phyloP scores from a whole-genome alignment of 345 rosid species.

The Passiflora organensis region DNA sequence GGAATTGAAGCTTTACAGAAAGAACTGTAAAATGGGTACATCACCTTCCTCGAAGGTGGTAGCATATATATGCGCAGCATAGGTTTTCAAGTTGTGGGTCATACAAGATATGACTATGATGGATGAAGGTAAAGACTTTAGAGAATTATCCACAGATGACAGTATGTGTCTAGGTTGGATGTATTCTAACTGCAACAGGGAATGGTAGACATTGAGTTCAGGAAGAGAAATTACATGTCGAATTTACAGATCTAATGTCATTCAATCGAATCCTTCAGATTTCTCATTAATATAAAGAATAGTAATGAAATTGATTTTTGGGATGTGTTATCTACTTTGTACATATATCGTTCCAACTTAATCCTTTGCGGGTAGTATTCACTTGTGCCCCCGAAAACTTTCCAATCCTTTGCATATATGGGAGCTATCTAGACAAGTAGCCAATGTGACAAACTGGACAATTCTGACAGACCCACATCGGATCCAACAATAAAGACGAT shows the following conservation, averaged over 20 bases:
- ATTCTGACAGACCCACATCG: neutral
- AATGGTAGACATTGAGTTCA: neutral
- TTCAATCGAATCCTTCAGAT: too few relatives aligned
- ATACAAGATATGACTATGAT: neutral
- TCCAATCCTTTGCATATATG: neutral
- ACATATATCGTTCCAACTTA: neutral
- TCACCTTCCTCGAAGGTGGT: slow-evolving; percentile 17
- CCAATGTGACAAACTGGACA: neutral
- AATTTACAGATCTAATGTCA: neutral
- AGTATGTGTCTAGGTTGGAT: slow-evolving; percentile 1
- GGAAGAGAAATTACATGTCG: neutral
- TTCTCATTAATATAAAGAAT: too few relatives aligned
- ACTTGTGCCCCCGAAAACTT: neutral
- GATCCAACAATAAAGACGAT: slow-evolving; percentile 4
- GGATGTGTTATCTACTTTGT: neutral
- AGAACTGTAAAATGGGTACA: neutral
- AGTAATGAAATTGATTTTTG: neutral
- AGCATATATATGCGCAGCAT: neutral
- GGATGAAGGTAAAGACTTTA: slow-evolving; percentile 9
- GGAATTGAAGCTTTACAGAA: too few relatives aligned
- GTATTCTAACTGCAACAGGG: too few relatives aligned
- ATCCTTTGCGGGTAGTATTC: neutral
- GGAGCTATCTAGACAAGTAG: too few relatives aligned
- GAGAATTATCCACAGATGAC: slow-evolving; percentile 8
- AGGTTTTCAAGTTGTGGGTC: neutral